phyloP scores from a whole-genome alignment of 306 rosid species.

The Prunus mume region DNA sequence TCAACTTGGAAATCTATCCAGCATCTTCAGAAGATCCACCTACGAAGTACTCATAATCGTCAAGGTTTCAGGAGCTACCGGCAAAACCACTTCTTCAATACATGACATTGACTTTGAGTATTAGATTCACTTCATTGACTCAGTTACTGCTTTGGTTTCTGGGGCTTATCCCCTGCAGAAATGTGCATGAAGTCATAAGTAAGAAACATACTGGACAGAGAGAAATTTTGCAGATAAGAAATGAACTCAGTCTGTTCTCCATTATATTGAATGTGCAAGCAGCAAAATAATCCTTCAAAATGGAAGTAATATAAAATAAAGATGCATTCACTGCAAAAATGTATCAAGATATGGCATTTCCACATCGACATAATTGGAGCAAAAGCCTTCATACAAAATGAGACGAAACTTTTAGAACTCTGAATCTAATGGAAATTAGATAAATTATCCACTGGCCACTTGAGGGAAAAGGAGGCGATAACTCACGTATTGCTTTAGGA shows the following conservation, averaged over 20 bases:
- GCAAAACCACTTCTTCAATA: neutral
- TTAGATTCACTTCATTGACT: neutral
- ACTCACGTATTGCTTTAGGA: constrained; percentile 41
- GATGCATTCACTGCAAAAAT: neutral
- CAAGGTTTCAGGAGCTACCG: neutral
- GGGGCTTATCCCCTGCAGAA: constrained; percentile 37
- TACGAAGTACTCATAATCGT: neutral
- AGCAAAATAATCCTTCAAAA: neutral
- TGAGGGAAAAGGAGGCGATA: constrained; percentile 1
- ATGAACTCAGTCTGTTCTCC: neutral
- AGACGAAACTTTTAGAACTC: neutral
- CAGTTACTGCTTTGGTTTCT: constrained; percentile 7
- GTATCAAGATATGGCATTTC: neutral
- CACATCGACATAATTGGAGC: neutral
- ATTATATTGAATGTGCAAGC: neutral
- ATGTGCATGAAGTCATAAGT: neutral
- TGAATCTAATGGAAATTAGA: neutral
- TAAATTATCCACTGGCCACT: neutral
- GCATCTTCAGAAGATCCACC: constrained; percentile 4
- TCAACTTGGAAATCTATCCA: constrained; percentile 2
- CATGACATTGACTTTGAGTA: constrained; percentile 4
- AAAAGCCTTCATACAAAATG: neutral
- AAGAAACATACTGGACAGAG: neutral
- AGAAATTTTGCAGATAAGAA: neutral
- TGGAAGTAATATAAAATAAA: neutral